phyloP scores from a whole-genome alignment of 163 green algal species.

The Trebouxiophyceae sp. region DNA sequence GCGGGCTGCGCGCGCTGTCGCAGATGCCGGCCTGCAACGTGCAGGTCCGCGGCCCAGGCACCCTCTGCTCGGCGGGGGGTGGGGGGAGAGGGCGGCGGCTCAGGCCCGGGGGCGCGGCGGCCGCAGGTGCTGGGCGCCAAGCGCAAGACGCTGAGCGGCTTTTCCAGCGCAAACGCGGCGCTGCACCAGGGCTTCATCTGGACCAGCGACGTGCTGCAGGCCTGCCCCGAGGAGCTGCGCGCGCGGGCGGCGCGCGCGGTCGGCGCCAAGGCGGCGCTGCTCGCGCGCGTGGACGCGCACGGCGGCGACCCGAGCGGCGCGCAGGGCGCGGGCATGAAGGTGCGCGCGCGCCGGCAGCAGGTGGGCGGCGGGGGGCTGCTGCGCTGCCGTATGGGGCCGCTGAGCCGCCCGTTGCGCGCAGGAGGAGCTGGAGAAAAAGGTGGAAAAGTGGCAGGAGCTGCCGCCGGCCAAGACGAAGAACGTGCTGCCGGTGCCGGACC shows the following conservation, averaged over 20 bases:
- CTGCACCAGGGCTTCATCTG: constrained; percentile 84
- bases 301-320: constrained; percentile 40
- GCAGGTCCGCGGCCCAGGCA: no score
- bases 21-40: constrained; percentile 95
- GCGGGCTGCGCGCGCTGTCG: constrained; percentile 75
- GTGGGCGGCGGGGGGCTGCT: not conserved
- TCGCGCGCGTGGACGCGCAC: constrained; percentile 90
- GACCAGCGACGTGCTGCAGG: constrained; percentile 59
- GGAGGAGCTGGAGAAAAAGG: constrained; percentile 73
- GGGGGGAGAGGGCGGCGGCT: no score
- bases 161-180: constrained; percentile 56
- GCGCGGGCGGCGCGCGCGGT: constrained; percentile 71
- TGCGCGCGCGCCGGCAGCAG: not conserved
- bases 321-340: constrained; percentile 21
- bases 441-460: constrained; percentile 98
- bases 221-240: constrained; percentile 70
- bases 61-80: no score
- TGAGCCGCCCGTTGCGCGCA: not conserved
- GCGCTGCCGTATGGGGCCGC: not conserved
- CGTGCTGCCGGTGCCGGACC: constrained; percentile 80
- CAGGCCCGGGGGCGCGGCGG: no score
- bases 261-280: constrained; percentile 81
- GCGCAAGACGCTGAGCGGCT: constrained; percentile 75
- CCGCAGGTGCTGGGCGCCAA: constrained; percentile 84
- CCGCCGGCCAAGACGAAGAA: constrained; percentile 75